Evolutionary conservation across 371 early-diverging fungal species (phyloP).

Genomic region (Mucor lusitanicus): DNA sequence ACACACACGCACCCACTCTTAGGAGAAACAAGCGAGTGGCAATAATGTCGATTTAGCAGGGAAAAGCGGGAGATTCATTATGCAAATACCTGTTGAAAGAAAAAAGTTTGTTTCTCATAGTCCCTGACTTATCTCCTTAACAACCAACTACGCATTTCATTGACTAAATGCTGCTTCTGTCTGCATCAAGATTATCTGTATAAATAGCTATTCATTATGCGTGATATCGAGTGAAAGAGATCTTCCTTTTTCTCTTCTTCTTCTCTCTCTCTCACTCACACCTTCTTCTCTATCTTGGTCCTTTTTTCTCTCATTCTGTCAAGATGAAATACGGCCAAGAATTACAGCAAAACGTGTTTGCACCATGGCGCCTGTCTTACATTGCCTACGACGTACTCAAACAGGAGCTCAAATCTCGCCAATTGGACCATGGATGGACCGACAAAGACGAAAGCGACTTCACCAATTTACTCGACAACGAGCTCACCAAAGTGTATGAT

Average conservation of each 20-base stretch:
- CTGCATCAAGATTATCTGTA: constrained; percentile 53
- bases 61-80: not conserved
- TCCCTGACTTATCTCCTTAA: not conserved
- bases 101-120: not conserved
- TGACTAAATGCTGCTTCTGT: not conserved
- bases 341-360: constrained; percentile 45
- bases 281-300: constrained; percentile 8
- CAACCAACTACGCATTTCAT: not conserved
- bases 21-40: not conserved
- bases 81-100: constrained; percentile 41
- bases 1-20: not conserved
- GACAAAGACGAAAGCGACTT: constrained; percentile 79
- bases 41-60: not conserved
- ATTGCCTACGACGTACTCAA: constrained; percentile 91
- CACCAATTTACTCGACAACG: constrained; percentile 77
- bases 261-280: not conserved
- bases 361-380: constrained; percentile 88
- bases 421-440: constrained; percentile 44
- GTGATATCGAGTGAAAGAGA: constrained; percentile 51
- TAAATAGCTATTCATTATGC: constrained; percentile 82
- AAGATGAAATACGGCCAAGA: constrained; percentile 49
- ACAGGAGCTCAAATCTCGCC: constrained; percentile 69
- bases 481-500: constrained; percentile 76
- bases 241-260: constrained; percentile 34
- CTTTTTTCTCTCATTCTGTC: constrained; percentile 7